Base-by-base conservation (phyloP, 2,329 filamentous ascomycete genomes). In the Cryphonectria japonica region DNA sequence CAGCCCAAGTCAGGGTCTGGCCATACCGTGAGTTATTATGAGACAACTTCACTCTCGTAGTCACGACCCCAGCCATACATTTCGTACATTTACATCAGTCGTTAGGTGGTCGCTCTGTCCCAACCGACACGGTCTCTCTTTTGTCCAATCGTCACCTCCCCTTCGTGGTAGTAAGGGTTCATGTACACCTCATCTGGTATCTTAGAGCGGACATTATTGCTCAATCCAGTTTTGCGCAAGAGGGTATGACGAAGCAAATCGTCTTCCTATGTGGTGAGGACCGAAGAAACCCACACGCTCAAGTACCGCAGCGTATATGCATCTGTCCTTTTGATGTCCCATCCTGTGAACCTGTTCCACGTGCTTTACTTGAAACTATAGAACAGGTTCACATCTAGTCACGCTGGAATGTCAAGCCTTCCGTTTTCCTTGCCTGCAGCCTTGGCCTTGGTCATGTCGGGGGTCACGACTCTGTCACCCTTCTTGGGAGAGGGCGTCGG, bases 71-170 rank as follows among this genome's bases (percentile, higher is more conserved):
- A 54, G 39, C 71, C 60, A 50, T 73, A 67, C 41, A 69, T 69
- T 71, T 73, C 71, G 41, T 73, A 73, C 71, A 73, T 54, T 64
- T 73, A 64, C 71, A 69, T 71, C 71, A 73, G 66, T 71, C 69
- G 66, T 71, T 16, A 16, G 68, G 66, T 60, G 26, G 52, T 50
- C 16, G n/a, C 14, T 19, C 37, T 39, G 8, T 39, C 26, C 62
- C 62, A 50, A 66, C 57, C 37, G 67, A 60, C 67, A 66, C 37
- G 37, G 32, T 63, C 41, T 50, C 59, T 26, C 6, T 29, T 46
- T 43, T 64, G 61, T 46, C 61, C 61, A 43, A 19, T 39, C 32
- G 13, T 19, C 43, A 3, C 41, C 63, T 26, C 19, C 63, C n/a
- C 64, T 14, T 57, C 19, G 14, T 14, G 19, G 22, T 59, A 11